Percentiles rank a stretch among this genome's conserved stretches.
Conservation (phyloP, 139 green algal genomes). For the Axilococcus clingmanii region DNA sequence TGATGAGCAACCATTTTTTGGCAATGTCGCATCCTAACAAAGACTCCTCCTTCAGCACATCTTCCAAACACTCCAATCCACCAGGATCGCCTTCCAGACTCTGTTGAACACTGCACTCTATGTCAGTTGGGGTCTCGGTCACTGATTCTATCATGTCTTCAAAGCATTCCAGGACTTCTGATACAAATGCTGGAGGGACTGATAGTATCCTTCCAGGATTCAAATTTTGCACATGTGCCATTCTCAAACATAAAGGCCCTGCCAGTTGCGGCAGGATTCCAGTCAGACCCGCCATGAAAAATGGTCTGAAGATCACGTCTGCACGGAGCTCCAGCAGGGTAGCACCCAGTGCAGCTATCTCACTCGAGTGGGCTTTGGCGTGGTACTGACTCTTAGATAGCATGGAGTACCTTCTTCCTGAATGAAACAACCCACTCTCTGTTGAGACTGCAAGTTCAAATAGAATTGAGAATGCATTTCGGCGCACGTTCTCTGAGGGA, state of each 20-base stretch:
- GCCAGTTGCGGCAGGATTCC: too few relatives aligned
- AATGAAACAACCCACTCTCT: too few relatives aligned
- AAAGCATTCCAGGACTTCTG: background rate
- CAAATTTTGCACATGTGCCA: background rate
- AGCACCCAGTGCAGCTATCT: too few relatives aligned
- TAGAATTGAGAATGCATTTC: too few relatives aligned
- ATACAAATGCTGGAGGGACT: background rate
- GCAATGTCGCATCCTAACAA: background rate
- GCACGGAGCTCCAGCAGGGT: too few relatives aligned
- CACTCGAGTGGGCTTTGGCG: too few relatives aligned
- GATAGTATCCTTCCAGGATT: background rate
- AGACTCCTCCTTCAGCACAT: background rate
- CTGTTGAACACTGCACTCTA: background rate
- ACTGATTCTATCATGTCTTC: background rate
- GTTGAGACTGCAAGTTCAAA: too few relatives aligned
- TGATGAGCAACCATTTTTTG: constrained; percentile 1
- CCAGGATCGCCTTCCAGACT: background rate
- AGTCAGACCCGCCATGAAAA: too few relatives aligned
- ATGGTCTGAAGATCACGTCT: too few relatives aligned
- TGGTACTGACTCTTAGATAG: too few relatives aligned
- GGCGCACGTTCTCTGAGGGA: too few relatives aligned
- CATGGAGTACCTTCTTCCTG: too few relatives aligned
- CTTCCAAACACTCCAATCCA: constrained; percentile 6
- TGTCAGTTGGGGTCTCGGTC: constrained; percentile 2
- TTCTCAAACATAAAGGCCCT: constrained; percentile 21